Conservation (phyloP, 169 alveolate species). For the Ichthyophthirius multifiliis region DNA sequence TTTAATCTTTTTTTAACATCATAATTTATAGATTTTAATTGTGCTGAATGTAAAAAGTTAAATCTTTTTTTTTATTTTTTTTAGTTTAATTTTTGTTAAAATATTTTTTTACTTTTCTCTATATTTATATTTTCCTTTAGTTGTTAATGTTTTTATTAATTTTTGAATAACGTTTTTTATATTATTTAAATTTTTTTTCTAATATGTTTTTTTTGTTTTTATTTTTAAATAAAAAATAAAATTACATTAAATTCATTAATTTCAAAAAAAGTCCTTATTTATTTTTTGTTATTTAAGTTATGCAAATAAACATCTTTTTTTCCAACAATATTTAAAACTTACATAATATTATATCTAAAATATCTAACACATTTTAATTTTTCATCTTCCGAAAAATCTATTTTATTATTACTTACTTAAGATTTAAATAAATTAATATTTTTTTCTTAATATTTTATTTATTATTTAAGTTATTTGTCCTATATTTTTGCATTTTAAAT, state of each 20-base stretch:
- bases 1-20: background rate
- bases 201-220: too few species aligned
- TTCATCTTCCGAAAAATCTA: too few species aligned
- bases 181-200: too few species aligned
- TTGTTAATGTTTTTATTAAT: background rate
- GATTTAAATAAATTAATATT: too few species aligned
- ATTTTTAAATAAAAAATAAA: too few species aligned
- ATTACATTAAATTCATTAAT: background rate
- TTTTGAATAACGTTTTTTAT: background rate
- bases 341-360: background rate
- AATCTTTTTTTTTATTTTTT: background rate
- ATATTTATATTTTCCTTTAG: slow-evolving; percentile 5
- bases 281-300: background rate
- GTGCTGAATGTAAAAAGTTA: background rate
- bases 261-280: background rate
- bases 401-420: too few species aligned
- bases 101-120: slow-evolving; percentile 11
- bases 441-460: too few species aligned
- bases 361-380: background rate
- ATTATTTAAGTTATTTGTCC: too few species aligned
- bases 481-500: too few species aligned
- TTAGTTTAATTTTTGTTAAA: too few species aligned
- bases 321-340: background rate
- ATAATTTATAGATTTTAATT: background rate
- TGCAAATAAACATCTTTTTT: background rate